Evolutionary conservation across 371 early-diverging fungal species (phyloP).

Genomic region (Entomophthora muscae): DNA sequence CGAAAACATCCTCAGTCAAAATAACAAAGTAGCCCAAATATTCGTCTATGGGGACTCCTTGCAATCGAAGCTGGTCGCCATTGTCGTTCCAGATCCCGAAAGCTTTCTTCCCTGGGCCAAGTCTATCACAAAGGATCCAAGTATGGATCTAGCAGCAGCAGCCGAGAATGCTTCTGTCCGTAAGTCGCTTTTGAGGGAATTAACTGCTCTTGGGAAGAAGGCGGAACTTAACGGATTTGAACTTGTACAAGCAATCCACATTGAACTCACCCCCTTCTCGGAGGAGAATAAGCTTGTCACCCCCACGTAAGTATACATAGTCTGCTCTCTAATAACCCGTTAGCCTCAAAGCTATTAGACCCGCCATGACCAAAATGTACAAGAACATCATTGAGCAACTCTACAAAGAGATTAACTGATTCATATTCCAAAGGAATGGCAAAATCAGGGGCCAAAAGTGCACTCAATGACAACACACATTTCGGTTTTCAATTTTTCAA

Average conservation of each 20-base stretch:
- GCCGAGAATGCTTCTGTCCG: neutral
- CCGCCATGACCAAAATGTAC: neutral
- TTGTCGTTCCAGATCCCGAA: conserved; percentile 68
- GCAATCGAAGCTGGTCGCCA: conserved; percentile 54
- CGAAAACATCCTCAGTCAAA: conserved; percentile 15
- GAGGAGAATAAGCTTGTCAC: conserved; percentile 70
- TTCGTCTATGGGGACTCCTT: conserved; percentile 79
- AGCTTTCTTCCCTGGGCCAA: conserved; percentile 23
- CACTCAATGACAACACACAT: no score
- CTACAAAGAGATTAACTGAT: neutral
- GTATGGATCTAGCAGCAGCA: neutral
- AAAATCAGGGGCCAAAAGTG: no score
- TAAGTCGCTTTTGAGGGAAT: neutral
- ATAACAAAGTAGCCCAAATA: conserved; percentile 27
- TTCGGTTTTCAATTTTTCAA: no score
- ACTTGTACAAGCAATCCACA: conserved; percentile 44
- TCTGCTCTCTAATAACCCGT: neutral
- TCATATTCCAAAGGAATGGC: no score
- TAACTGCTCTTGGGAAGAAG: neutral
- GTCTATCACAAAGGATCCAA: neutral
- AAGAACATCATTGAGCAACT: conserved; percentile 4
- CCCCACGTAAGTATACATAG: conserved; percentile 40
- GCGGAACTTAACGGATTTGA: conserved; percentile 30
- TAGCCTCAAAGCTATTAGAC: conserved; percentile 8
- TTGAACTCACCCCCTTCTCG: conserved; percentile 56